A percentile compares a stretch with the other conserved stretches of the same genome.
These are phyloP conservation scores for Tricholoma hemisulphureum DNA, from an alignment of 768 basidiomycete genomes.

Conservation along the genomic window DNA sequence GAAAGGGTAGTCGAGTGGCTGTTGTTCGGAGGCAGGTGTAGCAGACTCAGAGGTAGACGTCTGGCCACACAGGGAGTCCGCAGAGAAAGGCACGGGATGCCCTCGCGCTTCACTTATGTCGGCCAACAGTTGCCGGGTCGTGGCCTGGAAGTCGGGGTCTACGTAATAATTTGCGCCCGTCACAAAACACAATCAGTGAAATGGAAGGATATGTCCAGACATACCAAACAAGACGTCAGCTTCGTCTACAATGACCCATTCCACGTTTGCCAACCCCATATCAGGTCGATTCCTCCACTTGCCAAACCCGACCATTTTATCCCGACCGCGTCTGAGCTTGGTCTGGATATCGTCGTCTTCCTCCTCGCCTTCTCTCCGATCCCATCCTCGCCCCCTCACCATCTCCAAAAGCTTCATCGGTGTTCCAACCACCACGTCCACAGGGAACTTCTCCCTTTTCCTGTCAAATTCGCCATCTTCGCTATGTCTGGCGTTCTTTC, in stretches of 20 bases:
- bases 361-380: constrained; percentile 31
- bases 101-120: constrained; percentile 67
- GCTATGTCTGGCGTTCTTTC: constrained; percentile 8
- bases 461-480: constrained; percentile 19
- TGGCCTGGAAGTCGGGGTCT: constrained; percentile 83
- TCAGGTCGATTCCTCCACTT: constrained; percentile 45
- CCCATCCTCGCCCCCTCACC: constrained; percentile 52
- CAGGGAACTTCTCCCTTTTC: constrained; percentile 21
- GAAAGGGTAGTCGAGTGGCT: constrained; percentile 64
- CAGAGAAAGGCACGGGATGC: constrained; percentile 35
- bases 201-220: neutral
- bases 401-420: constrained; percentile 64
- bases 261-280: constrained; percentile 65
- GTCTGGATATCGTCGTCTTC: constrained; percentile 21
- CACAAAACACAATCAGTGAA: neutral
- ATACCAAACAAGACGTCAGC: constrained; percentile 89
- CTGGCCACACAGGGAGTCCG: constrained; percentile 18
- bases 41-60: constrained; percentile 18
- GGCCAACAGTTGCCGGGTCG: constrained; percentile 66
- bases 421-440: constrained; percentile 63
- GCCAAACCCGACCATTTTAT: constrained; percentile 39
- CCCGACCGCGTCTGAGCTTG: constrained; percentile 34
- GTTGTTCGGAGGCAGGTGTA: constrained; percentile 7
- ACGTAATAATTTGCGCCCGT: neutral
- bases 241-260: constrained; percentile 91